Base-by-base conservation (phyloP, 2,329 filamentous ascomycete species). In the Penicillium corylophilum region DNA sequence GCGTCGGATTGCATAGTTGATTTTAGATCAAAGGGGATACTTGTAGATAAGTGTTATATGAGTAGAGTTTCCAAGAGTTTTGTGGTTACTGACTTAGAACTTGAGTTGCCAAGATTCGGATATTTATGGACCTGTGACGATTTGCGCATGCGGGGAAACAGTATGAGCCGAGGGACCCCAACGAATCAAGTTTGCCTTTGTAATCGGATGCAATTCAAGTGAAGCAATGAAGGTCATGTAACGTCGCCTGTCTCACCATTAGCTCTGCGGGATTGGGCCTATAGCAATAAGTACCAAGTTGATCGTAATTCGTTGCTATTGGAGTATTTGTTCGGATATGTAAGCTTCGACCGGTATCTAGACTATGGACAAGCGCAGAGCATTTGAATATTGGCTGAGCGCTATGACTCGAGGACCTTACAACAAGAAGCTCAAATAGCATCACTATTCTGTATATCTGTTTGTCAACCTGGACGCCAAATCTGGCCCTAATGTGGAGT, bases 71-170 rank as follows among this genome's bases (percentile, higher is more conserved):
- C 12, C 26, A 28, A 28, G 33, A 36, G n/a, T 36, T 9, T n/a
- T 2, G 4, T 18, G 8, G 4, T 12, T n/a, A 4, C 12, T 5
- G 15, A 9, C 10, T 7, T 7, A 39, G 20, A 6, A 20, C 20
- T 24, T 20, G 22, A 1, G n/a, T 7, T 23, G 3, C 3, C 2
- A 15, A 2, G 5, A n/a, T 4, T 22, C n/a, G 26, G 12, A 36
- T 38, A 23, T 22, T 16, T 33, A 24, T 46, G n/a, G 29, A 29
- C 15, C 39, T 23, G 36, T 50, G 47, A 45, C 23, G 5, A 46
- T 38, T 24, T 33, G n/a, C 31, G 31, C 38, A 56, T 61, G 62
- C 59, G 62, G 62, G 62, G 61, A 62, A 63, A 23, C 18, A 46
- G 23, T 20, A 43, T 24, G 35, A 50, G 49, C 55, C 56, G 57